Percentiles rank a stretch among this genome's conserved stretches.
These are phyloP conservation scores for Nigrospora osmanthi DNA, from an alignment of 2,329 filamentous ascomycete species.

Conservation along the genomic window DNA sequence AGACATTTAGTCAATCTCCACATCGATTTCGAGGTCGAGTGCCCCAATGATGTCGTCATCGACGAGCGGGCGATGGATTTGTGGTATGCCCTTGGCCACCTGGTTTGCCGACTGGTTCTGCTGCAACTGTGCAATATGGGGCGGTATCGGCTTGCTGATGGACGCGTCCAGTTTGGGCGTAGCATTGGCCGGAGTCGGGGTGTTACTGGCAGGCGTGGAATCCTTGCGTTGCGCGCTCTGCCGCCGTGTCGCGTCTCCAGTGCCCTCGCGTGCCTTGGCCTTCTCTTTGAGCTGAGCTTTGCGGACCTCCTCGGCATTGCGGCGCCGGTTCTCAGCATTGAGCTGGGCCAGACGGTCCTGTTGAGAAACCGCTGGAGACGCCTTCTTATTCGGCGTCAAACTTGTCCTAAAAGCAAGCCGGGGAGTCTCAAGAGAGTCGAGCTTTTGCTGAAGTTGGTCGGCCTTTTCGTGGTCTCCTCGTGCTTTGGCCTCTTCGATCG, in stretches of 20 bases:
- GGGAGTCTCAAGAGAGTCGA: constrained; percentile 56
- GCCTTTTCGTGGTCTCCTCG: constrained; percentile 53
- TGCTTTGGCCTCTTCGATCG: constrained; percentile 58
- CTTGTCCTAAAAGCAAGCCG: constrained; percentile 68
- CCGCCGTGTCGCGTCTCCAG: constrained; percentile 51
- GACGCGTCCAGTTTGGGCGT: constrained; percentile 38
- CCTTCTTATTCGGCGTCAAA: constrained; percentile 46
- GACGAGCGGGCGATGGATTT: constrained; percentile 71
- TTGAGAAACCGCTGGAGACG: constrained; percentile 46
- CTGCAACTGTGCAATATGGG: constrained; percentile 46
- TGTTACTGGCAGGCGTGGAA: constrained; percentile 38
- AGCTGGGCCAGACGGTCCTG: constrained; percentile 78
- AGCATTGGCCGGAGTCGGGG: constrained; percentile 43
- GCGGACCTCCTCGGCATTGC: constrained; percentile 84
- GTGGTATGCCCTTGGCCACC: constrained; percentile 54
- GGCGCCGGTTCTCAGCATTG: constrained; percentile 76
- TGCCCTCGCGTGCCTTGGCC: constrained; percentile 51
- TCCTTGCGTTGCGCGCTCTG: constrained; percentile 56
- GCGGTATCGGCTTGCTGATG: constrained; percentile 33
- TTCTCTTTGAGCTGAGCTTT: constrained; percentile 82
- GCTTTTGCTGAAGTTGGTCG: constrained; percentile 47
- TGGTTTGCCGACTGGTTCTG: constrained; percentile 41
- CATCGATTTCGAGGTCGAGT: constrained; percentile 85
- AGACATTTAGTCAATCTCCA: constrained; percentile 58
- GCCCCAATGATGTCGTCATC: constrained; percentile 90